A percentile compares a stretch with the other conserved stretches of the same genome.
These are phyloP conservation scores for Kluyveromyces wickerhamii DNA, from an alignment of 805 yeast species.

Conservation along the genomic window DNA sequence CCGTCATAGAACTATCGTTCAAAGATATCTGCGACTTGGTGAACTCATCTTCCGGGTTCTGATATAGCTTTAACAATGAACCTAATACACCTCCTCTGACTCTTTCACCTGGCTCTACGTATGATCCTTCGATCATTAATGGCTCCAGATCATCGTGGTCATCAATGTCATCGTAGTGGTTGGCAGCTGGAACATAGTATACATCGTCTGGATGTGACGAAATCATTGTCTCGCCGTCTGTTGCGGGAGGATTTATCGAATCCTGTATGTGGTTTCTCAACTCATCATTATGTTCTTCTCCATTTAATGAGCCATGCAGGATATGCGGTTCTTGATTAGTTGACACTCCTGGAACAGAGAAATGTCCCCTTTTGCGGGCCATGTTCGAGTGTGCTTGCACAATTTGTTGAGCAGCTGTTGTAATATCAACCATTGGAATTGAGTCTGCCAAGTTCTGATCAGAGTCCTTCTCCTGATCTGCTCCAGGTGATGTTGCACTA, in stretches of 20 bases:
- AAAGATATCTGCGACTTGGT: conserved; percentile 14
- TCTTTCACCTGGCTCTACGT: conserved; percentile 51
- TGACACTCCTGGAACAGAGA: background rate
- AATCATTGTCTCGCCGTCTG: conserved; percentile 16
- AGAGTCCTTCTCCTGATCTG: conserved; percentile 30
- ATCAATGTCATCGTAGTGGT: conserved; percentile 31
- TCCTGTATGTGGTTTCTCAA: conserved; percentile 6
- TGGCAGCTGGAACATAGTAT: conserved; percentile 37
- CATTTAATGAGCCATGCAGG: conserved; percentile 3
- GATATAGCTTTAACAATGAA: conserved; percentile 64
- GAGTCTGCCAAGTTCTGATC: conserved; percentile 25
- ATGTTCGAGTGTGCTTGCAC: conserved; percentile 39
- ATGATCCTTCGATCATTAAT: conserved; percentile 18
- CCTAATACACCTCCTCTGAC: conserved; percentile 86
- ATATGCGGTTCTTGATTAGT: background rate
- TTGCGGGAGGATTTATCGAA: background rate
- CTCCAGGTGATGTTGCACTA: conserved; percentile 11
- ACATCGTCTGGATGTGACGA: conserved; percentile 15
- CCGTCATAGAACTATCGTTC: conserved; percentile 6
- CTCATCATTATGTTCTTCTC: conserved; percentile 14
- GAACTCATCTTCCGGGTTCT: conserved; percentile 22
- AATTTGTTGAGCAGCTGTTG: conserved; percentile 47
- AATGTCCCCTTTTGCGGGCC: conserved; percentile 5
- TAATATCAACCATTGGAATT: conserved; percentile 40
- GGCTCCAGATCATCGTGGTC: conserved; percentile 32